phyloP scores from a whole-genome alignment of 108 stramenopile genomes.

The Skeletonema menzelii region DNA sequence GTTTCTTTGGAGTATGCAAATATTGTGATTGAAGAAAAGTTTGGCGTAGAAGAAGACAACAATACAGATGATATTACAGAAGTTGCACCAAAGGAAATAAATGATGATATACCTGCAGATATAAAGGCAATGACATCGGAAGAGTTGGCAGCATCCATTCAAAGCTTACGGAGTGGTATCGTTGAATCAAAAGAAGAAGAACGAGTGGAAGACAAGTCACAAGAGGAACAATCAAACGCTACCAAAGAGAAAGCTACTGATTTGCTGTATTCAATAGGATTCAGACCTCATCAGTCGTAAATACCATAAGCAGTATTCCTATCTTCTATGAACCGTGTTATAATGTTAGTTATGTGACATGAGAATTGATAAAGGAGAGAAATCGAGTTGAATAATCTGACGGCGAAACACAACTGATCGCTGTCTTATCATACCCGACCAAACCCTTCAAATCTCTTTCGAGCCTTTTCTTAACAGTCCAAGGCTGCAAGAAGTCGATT shows the following conservation, averaged over 20 bases:
- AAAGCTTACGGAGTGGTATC: slow-evolving; percentile 8
- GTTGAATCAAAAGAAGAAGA: background rate
- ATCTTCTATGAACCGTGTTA: background rate
- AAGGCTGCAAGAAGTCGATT: slow-evolving; percentile 92
- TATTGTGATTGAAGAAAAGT: slow-evolving; percentile 6
- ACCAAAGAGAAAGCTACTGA: background rate
- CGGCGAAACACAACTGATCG: slow-evolving; percentile 81
- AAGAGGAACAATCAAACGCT: background rate
- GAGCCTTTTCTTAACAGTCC: slow-evolving; percentile 66
- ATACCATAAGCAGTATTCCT: background rate
- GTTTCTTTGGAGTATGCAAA: slow-evolving; percentile 22
- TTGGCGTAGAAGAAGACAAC: slow-evolving; percentile 9
- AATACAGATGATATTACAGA: background rate
- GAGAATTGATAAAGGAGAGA: slow-evolving; percentile 66
- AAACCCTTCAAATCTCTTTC: slow-evolving; percentile 77
- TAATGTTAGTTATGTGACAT: slow-evolving; percentile 55
- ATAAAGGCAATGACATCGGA: slow-evolving; percentile 37
- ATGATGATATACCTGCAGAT: slow-evolving; percentile 31
- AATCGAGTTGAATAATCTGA: slow-evolving; percentile 75
- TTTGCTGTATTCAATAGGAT: background rate
- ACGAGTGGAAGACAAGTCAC: background rate
- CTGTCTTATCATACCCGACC: slow-evolving; percentile 63
- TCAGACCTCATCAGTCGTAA: background rate
- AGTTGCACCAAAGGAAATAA: background rate
- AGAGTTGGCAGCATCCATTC: slow-evolving; percentile 33